Evolutionary conservation across 169 alveolate species (phyloP).

Genomic region (Eimeria zaria): DNA sequence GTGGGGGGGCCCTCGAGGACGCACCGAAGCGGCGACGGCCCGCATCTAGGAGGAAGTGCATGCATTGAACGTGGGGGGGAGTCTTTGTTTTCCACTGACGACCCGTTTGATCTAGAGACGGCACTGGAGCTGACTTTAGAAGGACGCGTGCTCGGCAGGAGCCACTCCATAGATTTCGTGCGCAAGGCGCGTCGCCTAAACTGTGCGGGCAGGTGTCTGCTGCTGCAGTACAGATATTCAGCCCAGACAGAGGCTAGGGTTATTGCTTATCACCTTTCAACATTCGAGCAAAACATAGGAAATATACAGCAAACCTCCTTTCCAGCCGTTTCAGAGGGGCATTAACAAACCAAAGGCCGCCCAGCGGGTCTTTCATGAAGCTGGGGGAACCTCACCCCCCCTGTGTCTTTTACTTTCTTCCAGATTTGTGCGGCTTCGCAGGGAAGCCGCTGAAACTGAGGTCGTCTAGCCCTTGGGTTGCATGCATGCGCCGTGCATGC

Average conservation of each 20-base stretch:
- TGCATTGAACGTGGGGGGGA: background rate
- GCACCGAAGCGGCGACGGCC: background rate
- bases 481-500: background rate
- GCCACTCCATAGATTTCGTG: slow-evolving; percentile 76
- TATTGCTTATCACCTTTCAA: slow-evolving; percentile 25
- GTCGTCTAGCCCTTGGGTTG: background rate
- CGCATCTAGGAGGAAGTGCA: background rate
- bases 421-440: background rate
- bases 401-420: background rate
- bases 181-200: slow-evolving; percentile 70
- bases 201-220: slow-evolving; percentile 71
- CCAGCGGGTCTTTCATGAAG: background rate
- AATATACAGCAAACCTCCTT: background rate
- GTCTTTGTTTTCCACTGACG: background rate
- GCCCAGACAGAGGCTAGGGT: slow-evolving; percentile 80
- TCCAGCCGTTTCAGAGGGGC: background rate
- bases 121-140: slow-evolving; percentile 78
- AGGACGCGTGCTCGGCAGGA: slow-evolving; percentile 79
- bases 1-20: slow-evolving; percentile 6
- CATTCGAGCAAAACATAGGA: background rate
- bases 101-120: slow-evolving; percentile 54
- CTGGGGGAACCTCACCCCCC: background rate
- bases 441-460: background rate
- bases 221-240: slow-evolving; percentile 74
- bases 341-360: background rate